These are phyloP conservation scores for Alternaria viburni DNA, from an alignment of 2,329 filamentous ascomycete genomes.

Conservation along the genomic window DNA sequence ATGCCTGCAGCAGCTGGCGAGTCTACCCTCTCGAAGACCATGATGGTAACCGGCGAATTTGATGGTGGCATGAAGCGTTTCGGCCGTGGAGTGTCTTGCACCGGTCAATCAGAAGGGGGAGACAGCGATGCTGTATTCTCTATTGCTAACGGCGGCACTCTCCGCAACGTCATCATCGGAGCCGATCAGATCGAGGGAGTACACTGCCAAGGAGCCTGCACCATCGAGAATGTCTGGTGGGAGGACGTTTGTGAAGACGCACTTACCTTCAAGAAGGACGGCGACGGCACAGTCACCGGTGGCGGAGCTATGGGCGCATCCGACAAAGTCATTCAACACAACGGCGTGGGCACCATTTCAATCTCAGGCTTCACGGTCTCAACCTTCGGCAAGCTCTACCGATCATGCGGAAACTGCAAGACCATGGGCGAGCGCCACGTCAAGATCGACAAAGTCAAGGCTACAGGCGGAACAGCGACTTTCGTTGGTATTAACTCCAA, in stretches of 20 bases:
- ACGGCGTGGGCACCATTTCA: constrained; percentile 49
- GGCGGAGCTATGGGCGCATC: constrained; percentile 49
- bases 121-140: constrained; percentile 60
- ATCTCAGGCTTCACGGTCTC: constrained; percentile 44
- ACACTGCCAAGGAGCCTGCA: constrained; percentile 31
- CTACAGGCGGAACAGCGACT: constrained; percentile 49
- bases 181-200: constrained; percentile 52
- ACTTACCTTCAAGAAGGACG: constrained; percentile 46
- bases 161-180: constrained; percentile 64
- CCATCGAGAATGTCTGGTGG: constrained; percentile 50
- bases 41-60: constrained; percentile 35
- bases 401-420: constrained; percentile 58
- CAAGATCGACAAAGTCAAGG: constrained; percentile 54
- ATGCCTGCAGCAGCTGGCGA: constrained; percentile 29
- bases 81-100: constrained; percentile 47
- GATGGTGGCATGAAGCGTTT: constrained; percentile 45
- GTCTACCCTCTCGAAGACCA: constrained; percentile 23
- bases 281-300: constrained; percentile 48
- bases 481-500: constrained; percentile 60
- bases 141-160: constrained; percentile 57
- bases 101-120: constrained; percentile 53
- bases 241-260: constrained; percentile 52
- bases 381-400: constrained; percentile 54
- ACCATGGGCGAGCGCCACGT: constrained; percentile 54
- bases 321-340: constrained; percentile 55